Percentiles rank a stretch among this genome's conserved stretches.
Conservation (phyloP, 345 rosid genomes). For the Salix caprea region DNA sequence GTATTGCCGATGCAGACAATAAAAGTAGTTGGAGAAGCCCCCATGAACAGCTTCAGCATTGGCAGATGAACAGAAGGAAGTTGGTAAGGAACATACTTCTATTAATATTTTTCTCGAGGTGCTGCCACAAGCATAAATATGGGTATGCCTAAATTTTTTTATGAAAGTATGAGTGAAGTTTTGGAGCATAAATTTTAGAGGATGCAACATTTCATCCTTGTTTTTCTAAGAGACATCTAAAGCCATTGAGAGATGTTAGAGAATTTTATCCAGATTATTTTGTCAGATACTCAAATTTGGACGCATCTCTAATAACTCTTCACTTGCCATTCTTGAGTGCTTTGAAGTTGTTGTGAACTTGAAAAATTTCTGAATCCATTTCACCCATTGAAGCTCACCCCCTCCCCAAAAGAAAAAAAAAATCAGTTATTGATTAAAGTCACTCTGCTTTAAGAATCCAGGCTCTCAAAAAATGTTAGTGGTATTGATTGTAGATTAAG, state of each 20-base stretch:
- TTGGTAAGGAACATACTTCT: conserved; percentile 44
- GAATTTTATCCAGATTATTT: not conserved
- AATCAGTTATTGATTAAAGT: not conserved
- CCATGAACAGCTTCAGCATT: conserved; percentile 91
- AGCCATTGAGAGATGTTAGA: not conserved
- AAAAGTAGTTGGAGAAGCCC: conserved; percentile 83
- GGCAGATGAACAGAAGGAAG: conserved; percentile 98
- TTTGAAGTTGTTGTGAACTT: not conserved
- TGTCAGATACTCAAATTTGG: not conserved
- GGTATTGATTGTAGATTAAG: conserved; percentile 2
- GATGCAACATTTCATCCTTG: not conserved
- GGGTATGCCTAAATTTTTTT: not conserved
- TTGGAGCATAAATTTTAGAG: not conserved
- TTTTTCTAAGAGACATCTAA: not conserved
- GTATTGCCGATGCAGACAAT: conserved; percentile 68
- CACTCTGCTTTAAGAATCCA: not conserved
- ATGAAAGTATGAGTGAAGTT: not conserved
- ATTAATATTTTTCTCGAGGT: not conserved
- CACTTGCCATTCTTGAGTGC: not conserved
- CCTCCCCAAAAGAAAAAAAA: too few relatives aligned
- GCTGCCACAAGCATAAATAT: not conserved
- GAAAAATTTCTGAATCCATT: not conserved
- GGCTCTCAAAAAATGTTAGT: not conserved
- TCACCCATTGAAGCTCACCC: not conserved
- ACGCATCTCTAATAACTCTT: not conserved